Conservation (phyloP, 116 monocot genomes). For the Zostera marina region DNA sequence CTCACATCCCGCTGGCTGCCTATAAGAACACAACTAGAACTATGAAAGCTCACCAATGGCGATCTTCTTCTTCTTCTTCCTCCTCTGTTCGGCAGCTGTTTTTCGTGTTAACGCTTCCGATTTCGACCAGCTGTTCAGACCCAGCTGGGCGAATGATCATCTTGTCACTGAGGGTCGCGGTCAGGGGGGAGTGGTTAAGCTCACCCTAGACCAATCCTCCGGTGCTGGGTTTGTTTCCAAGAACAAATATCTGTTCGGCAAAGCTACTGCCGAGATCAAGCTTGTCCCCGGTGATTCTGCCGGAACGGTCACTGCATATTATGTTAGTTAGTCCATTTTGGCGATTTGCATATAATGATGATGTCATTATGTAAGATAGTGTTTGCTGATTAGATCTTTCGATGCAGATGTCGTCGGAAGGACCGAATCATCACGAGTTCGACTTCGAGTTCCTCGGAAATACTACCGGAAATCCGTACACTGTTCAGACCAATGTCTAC, state of each 20-base stretch:
- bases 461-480: constrained; percentile 25
- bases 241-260: constrained; percentile 74
- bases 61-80: neutral
- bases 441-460: constrained; percentile 48
- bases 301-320: constrained; percentile 90
- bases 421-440: constrained; percentile 29
- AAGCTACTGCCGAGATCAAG: constrained; percentile 58
- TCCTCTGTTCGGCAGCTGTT: neutral
- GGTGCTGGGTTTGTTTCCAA: constrained; percentile 87
- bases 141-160: constrained; percentile 88
- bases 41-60: too few species aligned
- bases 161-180: too few species aligned
- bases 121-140: constrained; percentile 66
- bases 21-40: too few species aligned
- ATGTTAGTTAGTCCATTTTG: constrained; percentile 15
- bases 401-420: constrained; percentile 37
- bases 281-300: constrained; percentile 81
- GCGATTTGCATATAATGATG: too few species aligned
- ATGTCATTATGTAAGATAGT: too few species aligned
- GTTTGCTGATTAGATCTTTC: neutral
- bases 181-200: constrained; percentile 58
- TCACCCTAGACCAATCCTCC: constrained; percentile 68
- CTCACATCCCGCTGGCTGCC: too few species aligned
- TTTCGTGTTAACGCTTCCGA: constrained; percentile 4
- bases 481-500: constrained; percentile 35